Evolutionary conservation across 805 yeast species (phyloP).

Genomic region (Teunomyces pallodes): DNA sequence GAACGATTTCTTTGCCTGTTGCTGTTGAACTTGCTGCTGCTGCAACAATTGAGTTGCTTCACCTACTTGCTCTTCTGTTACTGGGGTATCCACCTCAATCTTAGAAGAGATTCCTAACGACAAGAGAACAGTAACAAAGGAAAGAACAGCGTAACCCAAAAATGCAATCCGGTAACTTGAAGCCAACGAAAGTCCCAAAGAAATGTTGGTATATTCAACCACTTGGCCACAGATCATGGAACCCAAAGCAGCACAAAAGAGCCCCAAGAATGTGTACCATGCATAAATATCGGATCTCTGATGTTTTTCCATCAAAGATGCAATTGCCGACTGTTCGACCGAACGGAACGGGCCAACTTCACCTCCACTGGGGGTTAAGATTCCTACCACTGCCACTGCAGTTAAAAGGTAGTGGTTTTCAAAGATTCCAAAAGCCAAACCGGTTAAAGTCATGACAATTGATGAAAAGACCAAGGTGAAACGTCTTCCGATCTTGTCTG

Average conservation of each 20-base stretch:
- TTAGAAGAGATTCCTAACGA: conserved; percentile 14
- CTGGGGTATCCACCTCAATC: conserved; percentile 14
- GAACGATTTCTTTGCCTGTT: conserved; percentile 5
- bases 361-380: conserved; percentile 57
- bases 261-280: conserved; percentile 54
- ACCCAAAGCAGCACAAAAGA: conserved; percentile 47
- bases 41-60: conserved; percentile 17
- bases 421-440: conserved; percentile 34
- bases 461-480: conserved; percentile 40
- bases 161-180: conserved; percentile 32
- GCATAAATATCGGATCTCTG: conserved; percentile 54
- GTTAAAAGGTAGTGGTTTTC: conserved; percentile 34
- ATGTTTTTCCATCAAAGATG: conserved; percentile 41
- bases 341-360: conserved; percentile 61
- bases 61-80: neutral
- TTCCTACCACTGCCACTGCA: conserved; percentile 44
- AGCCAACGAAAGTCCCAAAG: conserved; percentile 16
- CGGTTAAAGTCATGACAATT: conserved; percentile 42
- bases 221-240: conserved; percentile 38
- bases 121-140: conserved; percentile 16
- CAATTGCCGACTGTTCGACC: conserved; percentile 52
- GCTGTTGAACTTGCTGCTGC: neutral
- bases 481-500: conserved; percentile 49
- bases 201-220: conserved; percentile 14
- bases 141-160: conserved; percentile 20